A percentile compares a stretch with the other conserved stretches of the same genome.
Evolutionary conservation across 495 filamentous ascomycete genomes (phyloP).

Genomic region (Cercophora samala): DNA sequence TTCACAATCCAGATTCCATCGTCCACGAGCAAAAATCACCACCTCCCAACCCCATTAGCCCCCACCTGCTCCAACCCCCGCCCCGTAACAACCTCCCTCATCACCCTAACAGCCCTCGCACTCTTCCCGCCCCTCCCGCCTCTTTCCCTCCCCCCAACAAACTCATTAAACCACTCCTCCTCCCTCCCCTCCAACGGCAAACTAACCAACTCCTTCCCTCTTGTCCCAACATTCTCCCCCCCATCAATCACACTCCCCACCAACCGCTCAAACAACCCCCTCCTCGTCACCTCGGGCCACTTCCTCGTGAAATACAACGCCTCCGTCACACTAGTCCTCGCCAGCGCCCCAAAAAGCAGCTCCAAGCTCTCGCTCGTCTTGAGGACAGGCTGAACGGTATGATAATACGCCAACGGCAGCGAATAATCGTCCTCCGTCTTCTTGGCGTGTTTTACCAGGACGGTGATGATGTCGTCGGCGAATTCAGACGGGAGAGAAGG

Average conservation of each 20-base stretch:
- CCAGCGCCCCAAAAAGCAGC: slow-evolving; percentile 63
- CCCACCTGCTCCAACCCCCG: slow-evolving; percentile 13
- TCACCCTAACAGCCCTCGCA: slow-evolving; percentile 65
- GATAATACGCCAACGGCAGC: slow-evolving; percentile 71
- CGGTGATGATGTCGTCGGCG: slow-evolving; percentile 71
- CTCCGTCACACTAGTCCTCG: slow-evolving; percentile 63
- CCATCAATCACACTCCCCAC: slow-evolving; percentile 59
- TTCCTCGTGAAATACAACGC: slow-evolving; percentile 69
- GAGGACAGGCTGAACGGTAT: slow-evolving; percentile 64
- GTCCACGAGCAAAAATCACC: background rate
- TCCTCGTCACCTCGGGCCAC: slow-evolving; percentile 55
- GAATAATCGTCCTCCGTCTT: slow-evolving; percentile 52
- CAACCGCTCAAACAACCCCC: slow-evolving; percentile 62
- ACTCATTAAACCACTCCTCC: slow-evolving; percentile 68
- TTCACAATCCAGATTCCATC: slow-evolving; percentile 2
- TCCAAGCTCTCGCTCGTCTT: slow-evolving; percentile 55
- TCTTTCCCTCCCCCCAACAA: slow-evolving; percentile 54
- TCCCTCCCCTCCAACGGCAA: slow-evolving; percentile 65
- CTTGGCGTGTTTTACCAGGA: slow-evolving; percentile 54
- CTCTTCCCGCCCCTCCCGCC: slow-evolving; percentile 55
- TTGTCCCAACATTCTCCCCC: slow-evolving; percentile 38
- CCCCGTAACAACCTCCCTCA: slow-evolving; percentile 54
- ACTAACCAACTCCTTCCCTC: slow-evolving; percentile 65
- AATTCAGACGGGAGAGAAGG: slow-evolving; percentile 75
- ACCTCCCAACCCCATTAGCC: slow-evolving; percentile 9